Conservation (phyloP, 2,329 filamentous ascomycete species). For the Tolypocladium ovalisporum region DNA sequence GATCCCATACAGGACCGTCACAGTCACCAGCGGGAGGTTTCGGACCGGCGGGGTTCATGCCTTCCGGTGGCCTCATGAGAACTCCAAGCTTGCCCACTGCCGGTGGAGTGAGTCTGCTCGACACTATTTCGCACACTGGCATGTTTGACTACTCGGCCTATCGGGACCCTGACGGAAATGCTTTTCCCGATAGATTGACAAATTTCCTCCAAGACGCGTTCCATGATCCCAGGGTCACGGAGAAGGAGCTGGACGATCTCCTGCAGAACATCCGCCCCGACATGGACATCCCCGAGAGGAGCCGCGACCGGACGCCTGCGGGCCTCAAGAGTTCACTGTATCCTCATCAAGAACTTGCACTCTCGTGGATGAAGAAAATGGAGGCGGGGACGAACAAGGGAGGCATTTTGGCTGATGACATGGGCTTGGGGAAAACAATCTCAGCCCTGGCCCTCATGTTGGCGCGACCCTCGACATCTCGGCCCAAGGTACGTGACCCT, state of each 20-base stretch:
- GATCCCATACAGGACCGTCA: not conserved
- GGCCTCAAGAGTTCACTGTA: slow-evolving; percentile 61
- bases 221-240: slow-evolving; percentile 26
- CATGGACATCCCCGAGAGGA: slow-evolving; percentile 48
- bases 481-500: slow-evolving; percentile 19
- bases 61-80: not conserved
- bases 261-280: slow-evolving; percentile 66
- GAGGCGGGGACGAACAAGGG: slow-evolving; percentile 69
- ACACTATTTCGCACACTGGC: slow-evolving; percentile 27
- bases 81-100: not conserved
- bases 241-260: slow-evolving; percentile 59
- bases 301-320: slow-evolving; percentile 57
- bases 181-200: slow-evolving; percentile 21
- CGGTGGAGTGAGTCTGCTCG: slow-evolving; percentile 11
- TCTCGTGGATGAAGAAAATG: slow-evolving; percentile 76
- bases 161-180: slow-evolving; percentile 23
- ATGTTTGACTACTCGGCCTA: slow-evolving; percentile 24
- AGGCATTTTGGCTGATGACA: slow-evolving; percentile 87
- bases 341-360: slow-evolving; percentile 71
- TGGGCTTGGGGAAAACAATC: slow-evolving; percentile 87
- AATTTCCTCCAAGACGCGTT: slow-evolving; percentile 22
- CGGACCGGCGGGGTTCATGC: not conserved
- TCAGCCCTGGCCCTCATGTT: slow-evolving; percentile 72
- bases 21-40: not conserved
- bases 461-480: slow-evolving; percentile 45